Evolutionary conservation across 1,284 basidiomycete genomes (phyloP), one percentile per base, ranked within the genome.

Genomic region (Fomitopsis palustris): DNA sequence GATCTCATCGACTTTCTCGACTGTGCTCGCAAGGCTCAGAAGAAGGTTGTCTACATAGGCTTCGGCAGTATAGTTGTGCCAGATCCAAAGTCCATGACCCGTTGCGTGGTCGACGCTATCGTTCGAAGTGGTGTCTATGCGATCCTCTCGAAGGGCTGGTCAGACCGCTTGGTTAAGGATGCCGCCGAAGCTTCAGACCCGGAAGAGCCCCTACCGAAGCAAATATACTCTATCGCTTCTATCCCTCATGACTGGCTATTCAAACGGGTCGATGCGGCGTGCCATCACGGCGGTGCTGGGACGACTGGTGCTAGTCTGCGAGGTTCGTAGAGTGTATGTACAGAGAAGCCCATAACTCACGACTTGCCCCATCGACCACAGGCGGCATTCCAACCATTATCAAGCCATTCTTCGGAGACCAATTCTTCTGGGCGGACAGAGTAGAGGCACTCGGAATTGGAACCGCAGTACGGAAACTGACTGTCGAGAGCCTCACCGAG

Each of bases 51-150:
- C 5, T 99, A 98, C 76, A 95, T 99, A 65, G 96, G 96, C 27
- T 99, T 98, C 71, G 96, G 96, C n/a, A 97, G 95, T 61, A 96
- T 98, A 62, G 95, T 99, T 53, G 96, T 99, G 21, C 90, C 94
- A 10, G 95, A 99, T 73, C 95, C 96, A 1, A 89, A 86, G 67
- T 84, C 85, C 42, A 95, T 98, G 90, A 98, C 95, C 0, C 85
- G 87, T 49, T 92, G 87, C 68, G 90, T 99, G 54, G 82, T 96
- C 43, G 92, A 97, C 51, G 94, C 96, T 8, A 88, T 98, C 51
- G 73, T 88, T 16, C 83, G 86, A 62, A 92, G 91, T 67, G 94
- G 90, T 4, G 93, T 97, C 10, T 83, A 87, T 71, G 95, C 94
- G 17, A 95, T 99, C 64, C 78, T 99, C 27, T 96, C 95, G 41